phyloP scores from a whole-genome alignment of 2,329 filamentous ascomycete species.

The Chrysoporthe austroafricana region DNA sequence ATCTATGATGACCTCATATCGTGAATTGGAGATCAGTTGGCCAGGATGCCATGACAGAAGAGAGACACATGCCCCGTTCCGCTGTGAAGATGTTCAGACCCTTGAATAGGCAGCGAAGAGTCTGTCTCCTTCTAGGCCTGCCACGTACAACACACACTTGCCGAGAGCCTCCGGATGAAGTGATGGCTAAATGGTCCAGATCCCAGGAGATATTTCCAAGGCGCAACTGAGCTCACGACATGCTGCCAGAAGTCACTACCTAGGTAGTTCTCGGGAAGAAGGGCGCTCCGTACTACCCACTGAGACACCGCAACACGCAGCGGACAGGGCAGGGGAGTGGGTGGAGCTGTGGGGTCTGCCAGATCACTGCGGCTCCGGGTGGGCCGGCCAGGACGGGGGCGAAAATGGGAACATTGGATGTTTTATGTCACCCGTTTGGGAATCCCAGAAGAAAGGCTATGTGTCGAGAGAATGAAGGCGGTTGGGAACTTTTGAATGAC shows the following conservation, averaged over 20 bases:
- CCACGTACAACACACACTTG: no score
- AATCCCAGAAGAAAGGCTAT: not conserved
- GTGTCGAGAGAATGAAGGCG: no score
- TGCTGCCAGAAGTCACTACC: not conserved
- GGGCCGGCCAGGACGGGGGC: not conserved
- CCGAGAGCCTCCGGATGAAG: not conserved
- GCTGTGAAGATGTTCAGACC: not conserved
- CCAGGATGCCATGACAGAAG: not conserved
- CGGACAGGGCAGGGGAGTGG: not conserved
- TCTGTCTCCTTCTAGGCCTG: no score
- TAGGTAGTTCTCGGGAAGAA: no score
- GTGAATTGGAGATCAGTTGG: not conserved
- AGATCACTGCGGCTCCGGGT: constrained; percentile 5
- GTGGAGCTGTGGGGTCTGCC: not conserved
- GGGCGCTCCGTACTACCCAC: no score
- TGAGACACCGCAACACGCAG: not conserved
- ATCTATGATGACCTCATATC: not conserved
- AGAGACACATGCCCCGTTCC: not conserved
- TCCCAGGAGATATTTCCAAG: not conserved
- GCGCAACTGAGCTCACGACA: not conserved
- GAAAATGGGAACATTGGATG: not conserved
- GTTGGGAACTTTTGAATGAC: no score
- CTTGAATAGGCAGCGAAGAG: not conserved
- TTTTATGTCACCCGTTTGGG: not conserved
- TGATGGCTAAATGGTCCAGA: not conserved